Conservation (phyloP, 805 yeast genomes). For the Cyberlindnera nakhonratchasimensis region DNA sequence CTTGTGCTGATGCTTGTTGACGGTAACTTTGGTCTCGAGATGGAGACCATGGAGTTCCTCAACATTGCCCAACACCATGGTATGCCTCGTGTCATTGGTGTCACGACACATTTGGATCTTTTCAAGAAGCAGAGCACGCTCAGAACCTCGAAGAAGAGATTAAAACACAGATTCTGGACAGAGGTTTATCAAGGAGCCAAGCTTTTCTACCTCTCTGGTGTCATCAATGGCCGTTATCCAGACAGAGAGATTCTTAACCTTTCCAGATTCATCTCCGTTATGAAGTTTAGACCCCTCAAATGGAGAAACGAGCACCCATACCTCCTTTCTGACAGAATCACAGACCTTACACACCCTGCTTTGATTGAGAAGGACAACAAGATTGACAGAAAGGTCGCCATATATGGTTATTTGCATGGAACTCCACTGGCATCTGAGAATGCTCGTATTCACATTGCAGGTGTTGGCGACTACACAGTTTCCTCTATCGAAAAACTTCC, state of each 20-base stretch:
- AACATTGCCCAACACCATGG: constrained; percentile 98
- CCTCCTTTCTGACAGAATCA: constrained; percentile 82
- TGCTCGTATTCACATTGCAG: constrained; percentile 88
- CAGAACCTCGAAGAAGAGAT: constrained; percentile 84
- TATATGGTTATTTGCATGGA: constrained; percentile 95
- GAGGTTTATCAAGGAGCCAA: constrained; percentile 99
- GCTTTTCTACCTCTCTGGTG: constrained; percentile 90
- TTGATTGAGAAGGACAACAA: constrained; percentile 73
- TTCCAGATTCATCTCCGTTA: constrained; percentile 88
- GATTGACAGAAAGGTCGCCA: constrained; percentile 82
- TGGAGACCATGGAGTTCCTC: constrained; percentile 99
- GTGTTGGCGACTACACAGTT: constrained; percentile 86
- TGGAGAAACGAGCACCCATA: constrained; percentile 99
- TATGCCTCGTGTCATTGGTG: constrained; percentile 95
- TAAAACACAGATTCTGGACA: constrained; percentile 96
- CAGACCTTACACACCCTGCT: constrained; percentile 93
- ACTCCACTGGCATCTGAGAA: constrained; percentile 68
- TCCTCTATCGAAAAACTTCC: constrained; percentile 82
- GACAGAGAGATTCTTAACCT: constrained; percentile 92
- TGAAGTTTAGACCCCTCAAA: constrained; percentile 98
- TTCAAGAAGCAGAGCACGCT: constrained; percentile 87
- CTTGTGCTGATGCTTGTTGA: constrained; percentile 84
- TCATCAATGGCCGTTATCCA: constrained; percentile 94
- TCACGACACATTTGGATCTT: constrained; percentile 91
- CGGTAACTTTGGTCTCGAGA: constrained; percentile 97